A percentile compares a stretch with the other conserved stretches of the same genome.
Evolutionary conservation across 768 basidiomycete genomes (phyloP).

Genomic region (Mycena epipterygia): DNA sequence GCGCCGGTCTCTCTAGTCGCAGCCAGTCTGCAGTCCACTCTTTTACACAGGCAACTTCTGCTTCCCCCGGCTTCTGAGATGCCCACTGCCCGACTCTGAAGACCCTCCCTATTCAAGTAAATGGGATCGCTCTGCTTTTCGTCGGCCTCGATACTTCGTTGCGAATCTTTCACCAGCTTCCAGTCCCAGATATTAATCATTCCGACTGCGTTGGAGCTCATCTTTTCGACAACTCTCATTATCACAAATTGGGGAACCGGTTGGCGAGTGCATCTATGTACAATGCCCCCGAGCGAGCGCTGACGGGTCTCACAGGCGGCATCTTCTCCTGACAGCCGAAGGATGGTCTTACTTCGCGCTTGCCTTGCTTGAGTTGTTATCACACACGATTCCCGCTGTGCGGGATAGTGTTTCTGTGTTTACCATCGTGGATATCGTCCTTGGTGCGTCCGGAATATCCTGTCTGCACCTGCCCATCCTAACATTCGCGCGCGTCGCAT

Average conservation of each 20-base stretch:
- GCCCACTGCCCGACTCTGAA: slow-evolving; percentile 43
- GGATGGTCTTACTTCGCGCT: slow-evolving; percentile 72
- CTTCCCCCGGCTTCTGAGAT: slow-evolving; percentile 51
- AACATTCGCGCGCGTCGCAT: slow-evolving; percentile 10
- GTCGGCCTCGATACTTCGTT: slow-evolving; percentile 78
- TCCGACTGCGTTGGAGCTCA: slow-evolving; percentile 72
- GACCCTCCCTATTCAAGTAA: slow-evolving; percentile 41
- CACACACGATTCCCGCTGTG: slow-evolving; percentile 66
- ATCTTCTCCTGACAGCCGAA: slow-evolving; percentile 73
- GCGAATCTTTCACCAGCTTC: slow-evolving; percentile 62
- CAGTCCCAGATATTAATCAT: slow-evolving; percentile 69
- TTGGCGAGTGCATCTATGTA: slow-evolving; percentile 54
- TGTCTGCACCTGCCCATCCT: background rate
- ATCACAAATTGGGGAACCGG: slow-evolving; percentile 62
- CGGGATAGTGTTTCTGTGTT: slow-evolving; percentile 61
- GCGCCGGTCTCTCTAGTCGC: slow-evolving; percentile 43
- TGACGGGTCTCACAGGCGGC: slow-evolving; percentile 54
- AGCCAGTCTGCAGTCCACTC: slow-evolving; percentile 67
- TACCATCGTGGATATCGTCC: slow-evolving; percentile 66
- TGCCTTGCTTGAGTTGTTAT: slow-evolving; percentile 71
- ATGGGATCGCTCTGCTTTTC: slow-evolving; percentile 79
- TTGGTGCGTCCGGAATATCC: slow-evolving; percentile 62
- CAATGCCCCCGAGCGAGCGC: background rate
- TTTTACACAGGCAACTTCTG: slow-evolving; percentile 46
- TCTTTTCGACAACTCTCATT: slow-evolving; percentile 69